Evolutionary conservation across 192 early-diverging fungal genomes (phyloP), one percentile per base, ranked within the genome.

Genomic region (Allomyces macrogynus): DNA sequence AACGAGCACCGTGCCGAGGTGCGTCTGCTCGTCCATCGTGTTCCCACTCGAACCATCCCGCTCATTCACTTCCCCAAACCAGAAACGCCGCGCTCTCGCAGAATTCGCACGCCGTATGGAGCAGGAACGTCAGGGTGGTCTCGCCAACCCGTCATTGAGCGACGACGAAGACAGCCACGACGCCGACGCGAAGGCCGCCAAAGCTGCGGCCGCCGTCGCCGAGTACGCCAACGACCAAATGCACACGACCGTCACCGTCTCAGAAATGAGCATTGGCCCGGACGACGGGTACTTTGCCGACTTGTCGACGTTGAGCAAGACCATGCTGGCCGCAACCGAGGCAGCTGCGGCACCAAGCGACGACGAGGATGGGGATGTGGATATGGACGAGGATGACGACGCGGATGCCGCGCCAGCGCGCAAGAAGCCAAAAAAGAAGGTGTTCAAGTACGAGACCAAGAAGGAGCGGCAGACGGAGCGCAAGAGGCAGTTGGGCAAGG

Each of bases 1-100:
- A 54, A 68, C 42, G 73, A 74, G 62, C 32, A 66, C 11, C 63
- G 74, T 23, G 67, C 66, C 25, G 77, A 78, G 65, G 70, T 72
- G 57, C 61, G 20, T 22, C 42, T 5, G 14, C 27, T 32, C 60
- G 32, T 8, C 32, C 32, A 40, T 8, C 32, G 32, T 40, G 32
- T 40, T 8, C 32, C 32, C 32, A 40, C 5, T 8, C 32, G 32
- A 7, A 40, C 8, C 7, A 40, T 40, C 7, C 0, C 32, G 32
- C 32, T 40, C 7, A 40, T 40, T 8, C 0, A 0, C 0, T 40
- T 40, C 5, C 7, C 32, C 32, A 40, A 40, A 40, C 7, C 7
- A 40, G 32, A 57, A 57, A n/a, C 49, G 49, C 49, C 49, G 49
- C 49, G 20, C 49, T 10, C 49, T 57, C 16, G 49, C 49, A 1